Evolutionary conservation across 371 early-diverging fungal genomes (phyloP), one percentile per base, ranked within the genome.

Genomic region (Phascolomyces articulosus): DNA sequence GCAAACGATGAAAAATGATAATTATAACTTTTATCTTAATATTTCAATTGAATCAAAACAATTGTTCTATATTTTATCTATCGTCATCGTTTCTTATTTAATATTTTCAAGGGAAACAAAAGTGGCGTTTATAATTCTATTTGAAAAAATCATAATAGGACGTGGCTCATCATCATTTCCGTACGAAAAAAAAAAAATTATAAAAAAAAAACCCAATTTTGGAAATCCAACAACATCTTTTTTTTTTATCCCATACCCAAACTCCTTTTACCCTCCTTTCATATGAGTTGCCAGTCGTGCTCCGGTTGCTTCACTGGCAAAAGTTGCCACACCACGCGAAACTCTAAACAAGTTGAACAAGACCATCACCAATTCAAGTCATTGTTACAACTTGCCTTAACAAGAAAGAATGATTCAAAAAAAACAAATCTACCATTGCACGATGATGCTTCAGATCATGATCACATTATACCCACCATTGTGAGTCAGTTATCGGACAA

Each of bases 391-490:
- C 18, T 27, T 38, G 60, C 60, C 11, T 40, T 40, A 47, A 28
- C 60, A 16, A 59, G 40, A 11, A 59, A 11, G 21, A 27, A 21
- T 15, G 15, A 40, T 28, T 27, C 60, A 26, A 28, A 20, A 59
- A 4, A 59, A 24, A n/a, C n/a, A n/a, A n/a, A n/a, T n/a, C n/a
- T n/a, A n/a, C n/a, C n/a, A n/a, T n/a, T n/a, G n/a, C 29, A 47
- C 41, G 18, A 44, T 18, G 18, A 44, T 4, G 16, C 8, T 18
- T n/a, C 15, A 44, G 44, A n/a, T 38, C 67, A 67, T 26, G 67
- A 67, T 51, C 67, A 67, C 47, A 44, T 53, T 16, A 58, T 67
- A 26, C 67, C 67, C 1, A 67, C 67, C 20, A 61, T 67, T 21
- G 58, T 67, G 13, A 55, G 60, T 13, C 26, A 47, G 8, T 21